These are phyloP conservation scores for Phytophthora boehmeriae DNA, from an alignment of 352 stramenopile genomes.

Conservation along the genomic window DNA sequence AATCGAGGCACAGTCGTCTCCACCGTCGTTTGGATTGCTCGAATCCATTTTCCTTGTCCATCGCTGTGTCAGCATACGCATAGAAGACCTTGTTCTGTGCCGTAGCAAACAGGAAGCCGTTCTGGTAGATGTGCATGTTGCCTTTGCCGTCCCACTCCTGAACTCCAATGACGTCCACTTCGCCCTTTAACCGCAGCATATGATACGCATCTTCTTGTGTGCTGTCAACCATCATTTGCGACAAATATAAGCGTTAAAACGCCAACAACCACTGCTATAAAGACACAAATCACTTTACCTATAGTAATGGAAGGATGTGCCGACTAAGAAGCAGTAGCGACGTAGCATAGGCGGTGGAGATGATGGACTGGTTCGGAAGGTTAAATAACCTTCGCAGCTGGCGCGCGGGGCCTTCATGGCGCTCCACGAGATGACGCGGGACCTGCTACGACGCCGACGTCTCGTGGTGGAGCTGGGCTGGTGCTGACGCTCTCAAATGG, in stretches of 20 bases:
- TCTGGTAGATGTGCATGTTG: slow-evolving; percentile 92
- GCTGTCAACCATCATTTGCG: slow-evolving; percentile 26
- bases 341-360: slow-evolving; percentile 87
- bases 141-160: slow-evolving; percentile 93
- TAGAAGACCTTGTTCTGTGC: slow-evolving; percentile 91
- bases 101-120: slow-evolving; percentile 89
- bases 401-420: slow-evolving; percentile 83
- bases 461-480: slow-evolving; percentile 26
- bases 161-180: slow-evolving; percentile 89
- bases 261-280: neutral
- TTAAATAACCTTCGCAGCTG: slow-evolving; percentile 87
- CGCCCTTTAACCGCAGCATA: slow-evolving; percentile 86
- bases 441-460: slow-evolving; percentile 23
- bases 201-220: slow-evolving; percentile 92
- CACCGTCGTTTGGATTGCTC: slow-evolving; percentile 85
- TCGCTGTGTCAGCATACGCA: slow-evolving; percentile 84
- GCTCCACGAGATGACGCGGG: slow-evolving; percentile 45
- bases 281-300: slow-evolving; percentile 33
- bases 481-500: slow-evolving; percentile 7
- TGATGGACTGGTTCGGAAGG: slow-evolving; percentile 85
- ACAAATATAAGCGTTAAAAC: slow-evolving; percentile 5
- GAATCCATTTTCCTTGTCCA: slow-evolving; percentile 92
- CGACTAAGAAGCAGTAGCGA: slow-evolving; percentile 88
- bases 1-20: slow-evolving; percentile 81
- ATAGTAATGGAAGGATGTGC: slow-evolving; percentile 90